These are phyloP conservation scores for Kodamaea alishanica DNA, from an alignment of 1,139 yeast species.

Conservation along the genomic window DNA sequence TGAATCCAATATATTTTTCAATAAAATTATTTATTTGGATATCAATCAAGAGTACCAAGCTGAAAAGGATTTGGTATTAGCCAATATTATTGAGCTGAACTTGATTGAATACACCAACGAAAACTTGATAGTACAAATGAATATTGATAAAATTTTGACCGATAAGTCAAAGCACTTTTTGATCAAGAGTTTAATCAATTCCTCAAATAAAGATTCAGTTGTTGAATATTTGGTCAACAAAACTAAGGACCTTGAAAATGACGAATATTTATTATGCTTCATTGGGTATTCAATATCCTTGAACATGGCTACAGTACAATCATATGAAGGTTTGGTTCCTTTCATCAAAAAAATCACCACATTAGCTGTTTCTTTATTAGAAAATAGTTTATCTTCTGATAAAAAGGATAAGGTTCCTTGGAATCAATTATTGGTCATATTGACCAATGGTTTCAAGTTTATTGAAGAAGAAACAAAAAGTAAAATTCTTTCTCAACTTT, in stretches of 20 bases:
- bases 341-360: constrained; percentile 10
- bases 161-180: constrained; percentile 18
- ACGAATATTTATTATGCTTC: constrained; percentile 19
- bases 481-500: constrained; percentile 12
- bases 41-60: constrained; percentile 3
- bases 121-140: constrained; percentile 12
- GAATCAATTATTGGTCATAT: constrained; percentile 15
- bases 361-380: constrained; percentile 8
- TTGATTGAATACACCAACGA: constrained; percentile 22
- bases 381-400: constrained; percentile 1
- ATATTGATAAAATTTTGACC: constrained; percentile 14
- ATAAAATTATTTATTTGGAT: constrained; percentile 1
- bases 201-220: constrained; percentile 11
- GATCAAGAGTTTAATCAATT: constrained; percentile 20
- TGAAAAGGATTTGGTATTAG: constrained; percentile 3
- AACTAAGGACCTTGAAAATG: constrained; percentile 13
- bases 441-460: constrained; percentile 13
- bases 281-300: constrained; percentile 21
- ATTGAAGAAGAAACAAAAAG: constrained; percentile 3
- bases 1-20: constrained; percentile 4
- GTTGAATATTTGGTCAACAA: constrained; percentile 16
- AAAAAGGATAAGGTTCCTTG: constrained; percentile 7
- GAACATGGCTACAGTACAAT: constrained; percentile 4
- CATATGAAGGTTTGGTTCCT: constrained; percentile 3
- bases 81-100: constrained; percentile 6